Evolutionary conservation across 1,284 basidiomycete species (phyloP).

Genomic region (Marasmius tenuissimus): DNA sequence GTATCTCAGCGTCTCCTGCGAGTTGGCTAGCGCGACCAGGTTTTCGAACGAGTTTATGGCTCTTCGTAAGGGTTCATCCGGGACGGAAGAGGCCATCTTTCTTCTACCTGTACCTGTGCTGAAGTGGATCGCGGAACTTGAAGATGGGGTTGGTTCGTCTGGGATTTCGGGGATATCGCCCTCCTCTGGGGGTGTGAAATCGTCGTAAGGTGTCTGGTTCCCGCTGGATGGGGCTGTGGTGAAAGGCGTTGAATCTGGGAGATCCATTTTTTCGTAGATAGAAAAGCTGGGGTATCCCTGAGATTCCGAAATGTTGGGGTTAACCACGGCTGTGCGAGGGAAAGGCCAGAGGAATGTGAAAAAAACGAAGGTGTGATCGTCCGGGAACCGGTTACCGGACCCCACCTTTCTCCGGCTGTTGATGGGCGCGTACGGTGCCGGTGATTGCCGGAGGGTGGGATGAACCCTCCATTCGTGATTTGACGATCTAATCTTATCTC

Average conservation of each 20-base stretch:
- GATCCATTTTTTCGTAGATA: too few relatives aligned
- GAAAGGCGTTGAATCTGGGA: slow-evolving; percentile 3
- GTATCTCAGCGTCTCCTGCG: slow-evolving; percentile 59
- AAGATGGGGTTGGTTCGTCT: neutral
- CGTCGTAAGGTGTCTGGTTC: slow-evolving; percentile 7
- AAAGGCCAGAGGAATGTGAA: too few relatives aligned
- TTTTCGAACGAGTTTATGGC: slow-evolving; percentile 78
- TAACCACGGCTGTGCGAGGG: too few relatives aligned
- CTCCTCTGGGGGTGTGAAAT: slow-evolving; percentile 3
- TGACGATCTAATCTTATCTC: too few relatives aligned
- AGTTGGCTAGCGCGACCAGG: slow-evolving; percentile 75
- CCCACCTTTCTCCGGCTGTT: too few relatives aligned
- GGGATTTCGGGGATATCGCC: neutral
- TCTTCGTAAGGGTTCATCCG: slow-evolving; percentile 31
- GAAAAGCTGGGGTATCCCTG: too few relatives aligned
- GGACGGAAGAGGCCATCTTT: neutral
- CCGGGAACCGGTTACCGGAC: too few relatives aligned
- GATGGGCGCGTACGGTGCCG: too few relatives aligned
- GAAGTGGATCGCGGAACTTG: slow-evolving; percentile 8
- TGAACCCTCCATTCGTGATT: too few relatives aligned
- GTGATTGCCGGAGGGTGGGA: too few relatives aligned
- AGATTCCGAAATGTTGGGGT: too few relatives aligned
- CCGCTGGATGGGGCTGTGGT: slow-evolving; percentile 11
- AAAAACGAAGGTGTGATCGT: too few relatives aligned
- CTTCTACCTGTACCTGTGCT: neutral